Evolutionary conservation across 2,329 filamentous ascomycete genomes (phyloP), one percentile per base, ranked within the genome.

Genomic region (Beauveria sp.): DNA sequence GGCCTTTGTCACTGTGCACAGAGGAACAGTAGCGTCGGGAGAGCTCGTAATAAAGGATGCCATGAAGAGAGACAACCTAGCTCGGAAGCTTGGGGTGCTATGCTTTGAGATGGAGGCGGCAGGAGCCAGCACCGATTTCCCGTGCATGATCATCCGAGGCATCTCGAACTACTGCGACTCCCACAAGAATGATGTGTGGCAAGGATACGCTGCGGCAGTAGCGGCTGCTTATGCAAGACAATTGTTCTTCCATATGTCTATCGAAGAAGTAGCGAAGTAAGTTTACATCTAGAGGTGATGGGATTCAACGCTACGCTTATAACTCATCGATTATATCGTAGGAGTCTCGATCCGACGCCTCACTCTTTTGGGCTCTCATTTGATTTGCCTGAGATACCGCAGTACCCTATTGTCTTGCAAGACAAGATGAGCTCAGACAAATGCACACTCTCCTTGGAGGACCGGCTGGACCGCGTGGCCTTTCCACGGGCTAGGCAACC

Each of bases 61-160:
- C 12, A 57, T n/a, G n/a, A 20, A 62, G 52, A 63, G 66, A 49
- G 63, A 68, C 24, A 5, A 28, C 2, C 47, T 67, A 20, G 54
- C 63, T 22, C 18, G 47, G 50, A 24, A 63, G 22, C 16, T 63
- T n/a, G 53, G 42, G 18, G 40, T 67, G 3, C 46, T 67, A 3
- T 67, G 63, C 51, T 67, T 67, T 22, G 64, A 67, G 60, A 66
- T 61, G 63, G 65, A 65, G 43, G 65, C 61, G 3, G 65, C 61
- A 20, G 65, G 65, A n/a, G 62, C 50, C 3, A 26, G 62, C n/a
- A 42, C 40, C 4, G 61, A 64, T 42, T 64, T 67, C 42, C 63
- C 63, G 38, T 65, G 61, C 38, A 24, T 66, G 18, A 18, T 65
- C 4, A 47, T 66, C 30, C 62, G 64, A n/a, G 62, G 65, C 9